Base-by-base conservation (phyloP, 441 rosid species). In the Geranium incanum region DNA sequence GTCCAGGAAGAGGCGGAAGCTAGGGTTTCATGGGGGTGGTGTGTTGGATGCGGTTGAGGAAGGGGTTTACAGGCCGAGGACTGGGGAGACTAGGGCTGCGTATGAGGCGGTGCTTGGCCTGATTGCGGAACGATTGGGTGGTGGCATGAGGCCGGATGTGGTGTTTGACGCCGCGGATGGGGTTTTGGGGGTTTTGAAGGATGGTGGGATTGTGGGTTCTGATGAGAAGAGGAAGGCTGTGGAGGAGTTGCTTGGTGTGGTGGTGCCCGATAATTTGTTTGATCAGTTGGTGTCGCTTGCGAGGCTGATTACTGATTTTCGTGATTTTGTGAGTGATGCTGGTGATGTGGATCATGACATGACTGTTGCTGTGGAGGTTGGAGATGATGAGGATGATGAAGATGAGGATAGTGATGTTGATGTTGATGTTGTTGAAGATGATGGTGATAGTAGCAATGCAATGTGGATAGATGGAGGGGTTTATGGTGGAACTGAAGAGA, bases 181-280 rank as follows among this genome's bases (percentile, higher is more conserved):
- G 59, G 59, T 50, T 13, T 50, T 50, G 59, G 59, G 59, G 59
- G 59, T 50, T 50, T 50, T 50, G 59, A 50, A 50, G 59, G 13
- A 13, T 50, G 13, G 16, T 50, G 59, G 13, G 59, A 13, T 50
- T 50, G 18, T 50, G 15, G 18, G 15, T 13, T 50, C 59, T 50
- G 59, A 50, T 50, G 59, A 3, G 18, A 50, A 50, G 59, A 50
- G 59, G 59, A 50, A 50, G 59, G 60, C 60, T 52, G 60, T 52
- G 60, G 60, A 52, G 16, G 60, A 52, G 60, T 52, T 52, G 60
- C 19, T 52, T 4, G 60, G 60, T 52, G 60, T n/a, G 60, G 60
- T n/a, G 60, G 60, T 52, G 60, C 18, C 60, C 4, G 60, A 52
- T 52, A 52, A n/a, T 52, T n/a, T 52, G 60, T 52, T 52, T 15